A percentile compares a stretch with the other conserved stretches of the same genome.
Conservation (phyloP, 2,329 filamentous ascomycete species). For the Geosmithia putterillii region DNA sequence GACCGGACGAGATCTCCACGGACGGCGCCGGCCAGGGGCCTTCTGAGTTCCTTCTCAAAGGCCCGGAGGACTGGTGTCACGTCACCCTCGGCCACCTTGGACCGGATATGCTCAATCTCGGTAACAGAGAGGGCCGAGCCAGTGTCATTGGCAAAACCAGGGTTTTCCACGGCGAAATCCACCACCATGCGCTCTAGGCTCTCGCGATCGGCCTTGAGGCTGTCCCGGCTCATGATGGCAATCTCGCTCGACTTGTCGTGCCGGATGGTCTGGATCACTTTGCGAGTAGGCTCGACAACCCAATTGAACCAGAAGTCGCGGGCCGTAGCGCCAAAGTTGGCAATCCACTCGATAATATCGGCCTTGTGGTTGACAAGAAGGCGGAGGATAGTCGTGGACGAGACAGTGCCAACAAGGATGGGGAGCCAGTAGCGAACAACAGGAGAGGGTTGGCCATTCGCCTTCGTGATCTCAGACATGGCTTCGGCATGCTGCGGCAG, state of each 20-base stretch:
- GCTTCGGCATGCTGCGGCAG: constrained; percentile 54
- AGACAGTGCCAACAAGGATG: constrained; percentile 56
- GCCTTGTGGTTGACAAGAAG: constrained; percentile 63
- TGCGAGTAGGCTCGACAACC: constrained; percentile 76
- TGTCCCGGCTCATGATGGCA: constrained; percentile 90
- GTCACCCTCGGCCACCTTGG: constrained; percentile 81
- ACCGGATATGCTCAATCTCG: constrained; percentile 62
- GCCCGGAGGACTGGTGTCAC: constrained; percentile 83
- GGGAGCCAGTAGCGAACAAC: constrained; percentile 86
- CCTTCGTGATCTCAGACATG: constrained; percentile 40
- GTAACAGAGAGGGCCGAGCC: constrained; percentile 44
- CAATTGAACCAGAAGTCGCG: constrained; percentile 94
- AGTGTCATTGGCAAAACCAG: constrained; percentile 39
- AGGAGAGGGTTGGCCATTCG: constrained; percentile 64
- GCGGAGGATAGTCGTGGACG: constrained; percentile 75
- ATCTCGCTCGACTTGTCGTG: constrained; percentile 90
- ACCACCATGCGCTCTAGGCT: constrained; percentile 97
- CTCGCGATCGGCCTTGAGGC: constrained; percentile 76
- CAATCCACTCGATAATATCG: constrained; percentile 69
- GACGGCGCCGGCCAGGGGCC: constrained; percentile 70
- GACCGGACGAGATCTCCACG: constrained; percentile 80
- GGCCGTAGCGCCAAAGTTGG: constrained; percentile 64
- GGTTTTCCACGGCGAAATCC: constrained; percentile 82
- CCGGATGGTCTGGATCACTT: constrained; percentile 80
- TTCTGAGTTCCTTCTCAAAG: constrained; percentile 79